These are phyloP conservation scores for Amauroascus niger DNA, from an alignment of 2,329 filamentous ascomycete genomes.

Conservation along the genomic window DNA sequence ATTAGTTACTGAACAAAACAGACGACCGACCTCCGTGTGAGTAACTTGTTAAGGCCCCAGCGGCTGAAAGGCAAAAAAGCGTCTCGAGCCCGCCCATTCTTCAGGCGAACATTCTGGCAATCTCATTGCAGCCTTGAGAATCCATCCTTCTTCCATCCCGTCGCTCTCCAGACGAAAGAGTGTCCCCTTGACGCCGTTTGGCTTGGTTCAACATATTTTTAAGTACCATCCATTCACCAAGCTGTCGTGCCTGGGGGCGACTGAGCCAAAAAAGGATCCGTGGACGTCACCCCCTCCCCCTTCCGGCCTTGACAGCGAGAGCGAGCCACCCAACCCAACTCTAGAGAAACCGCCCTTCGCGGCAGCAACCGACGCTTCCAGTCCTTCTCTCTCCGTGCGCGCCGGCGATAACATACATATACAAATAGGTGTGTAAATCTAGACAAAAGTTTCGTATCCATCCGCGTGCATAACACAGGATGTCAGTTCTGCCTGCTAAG, in stretches of 20 bases:
- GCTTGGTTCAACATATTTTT: not conserved
- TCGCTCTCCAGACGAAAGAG: no score
- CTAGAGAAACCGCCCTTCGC: not conserved
- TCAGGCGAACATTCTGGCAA: no score
- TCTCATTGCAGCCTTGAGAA: no score
- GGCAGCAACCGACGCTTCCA: not conserved
- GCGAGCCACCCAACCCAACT: not conserved
- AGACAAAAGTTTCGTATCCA: not conserved
- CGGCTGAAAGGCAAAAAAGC: no score
- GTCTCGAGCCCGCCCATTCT: no score
- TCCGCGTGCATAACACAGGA: not conserved
- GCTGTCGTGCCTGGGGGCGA: conserved; percentile 6
- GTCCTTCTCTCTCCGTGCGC: not conserved
- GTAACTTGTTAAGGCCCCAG: no score
- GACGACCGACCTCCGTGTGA: no score
- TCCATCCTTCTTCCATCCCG: no score
- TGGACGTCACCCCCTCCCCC: conserved; percentile 5
- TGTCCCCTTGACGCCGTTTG: no score
- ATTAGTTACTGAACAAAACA: no score
- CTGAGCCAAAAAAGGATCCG: not conserved
- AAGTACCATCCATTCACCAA: not conserved
- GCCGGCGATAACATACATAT: not conserved
- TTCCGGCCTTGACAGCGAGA: conserved; percentile 3
- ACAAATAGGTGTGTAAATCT: no score
- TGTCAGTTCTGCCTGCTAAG: conserved; percentile 6